Evolutionary conservation across 257 asterid genomes (phyloP), one percentile per base, ranked within the genome.

Genomic region (Nicotiana obtusifolia): DNA sequence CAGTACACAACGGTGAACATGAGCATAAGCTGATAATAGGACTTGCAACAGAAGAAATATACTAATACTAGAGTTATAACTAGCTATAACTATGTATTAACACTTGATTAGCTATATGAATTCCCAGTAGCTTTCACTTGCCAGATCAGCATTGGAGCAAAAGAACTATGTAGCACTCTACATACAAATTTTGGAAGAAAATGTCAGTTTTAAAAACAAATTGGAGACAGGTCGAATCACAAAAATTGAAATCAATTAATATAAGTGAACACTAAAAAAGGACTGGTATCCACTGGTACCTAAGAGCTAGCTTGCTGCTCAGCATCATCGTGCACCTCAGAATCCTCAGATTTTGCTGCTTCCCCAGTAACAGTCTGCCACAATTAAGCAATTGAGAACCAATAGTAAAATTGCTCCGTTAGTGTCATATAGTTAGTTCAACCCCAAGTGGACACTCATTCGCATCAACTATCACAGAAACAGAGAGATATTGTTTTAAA

Each of bases 261-360:
- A 41, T 0, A 41, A 8, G 10, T 37, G 10, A 7, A 37, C 10
- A 7, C 9, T 7, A 1, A 7, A 37, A 37, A 37, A 7, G 47
- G 10, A 37, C 47, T 37, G 47, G 47, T 37, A 1, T 8, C 49
- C 1, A 8, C 49, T 41, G 11, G 49, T 41, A 41, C 49, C 84
- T 77, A 77, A 83, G 80, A 83, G 69, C 85, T 83, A 65, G 85
- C 79, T 44, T 83, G 82, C 73, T 83, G 82, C 59, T 78, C 82
- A 35, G 76, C 82, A 14, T 37, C 47, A 77, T 77, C 82, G 5
- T 65, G 33, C 41, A 83, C 82, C 79, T 83, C 85, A 33, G 80
- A 83, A 35, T 66, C 82, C 1, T 17, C 73, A 15, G 85, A 49
- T 37, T 26, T 49, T 37, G 44, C 26, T 49, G 52, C 64, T 59